Evolutionary conservation across 371 early-diverging fungal genomes (phyloP).

Genomic region (Scutellospora calospora): DNA sequence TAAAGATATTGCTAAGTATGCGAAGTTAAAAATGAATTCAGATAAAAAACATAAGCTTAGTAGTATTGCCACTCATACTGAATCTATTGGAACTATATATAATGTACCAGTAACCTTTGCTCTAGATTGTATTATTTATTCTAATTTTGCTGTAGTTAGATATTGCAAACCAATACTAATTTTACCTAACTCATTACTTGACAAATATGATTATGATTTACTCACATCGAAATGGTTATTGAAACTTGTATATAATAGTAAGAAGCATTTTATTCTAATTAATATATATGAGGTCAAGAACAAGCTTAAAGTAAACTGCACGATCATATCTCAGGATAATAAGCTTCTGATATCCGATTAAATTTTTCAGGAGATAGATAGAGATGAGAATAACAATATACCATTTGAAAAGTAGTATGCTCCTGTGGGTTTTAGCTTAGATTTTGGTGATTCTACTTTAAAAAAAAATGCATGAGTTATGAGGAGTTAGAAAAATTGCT

Average conservation of each 20-base stretch:
- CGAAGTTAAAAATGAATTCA: conserved; percentile 5
- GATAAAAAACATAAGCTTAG: conserved; percentile 8
- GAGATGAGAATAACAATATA: background rate
- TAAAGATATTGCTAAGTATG: background rate
- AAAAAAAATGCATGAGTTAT: no score
- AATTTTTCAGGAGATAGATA: background rate
- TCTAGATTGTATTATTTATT: background rate
- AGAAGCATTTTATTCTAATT: conserved; percentile 1
- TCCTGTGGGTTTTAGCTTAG: no score
- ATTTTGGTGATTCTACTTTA: no score
- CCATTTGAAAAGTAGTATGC: no score
- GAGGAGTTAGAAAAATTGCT: no score
- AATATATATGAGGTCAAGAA: conserved; percentile 22
- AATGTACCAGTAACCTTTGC: background rate
- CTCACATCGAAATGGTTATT: background rate
- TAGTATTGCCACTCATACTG: conserved; percentile 14
- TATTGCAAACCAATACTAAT: background rate
- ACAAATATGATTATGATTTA: conserved; percentile 18
- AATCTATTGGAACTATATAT: background rate
- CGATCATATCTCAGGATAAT: background rate
- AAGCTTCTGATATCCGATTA: background rate
- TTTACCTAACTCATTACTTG: background rate
- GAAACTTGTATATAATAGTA: conserved; percentile 2
- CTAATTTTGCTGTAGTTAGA: background rate
- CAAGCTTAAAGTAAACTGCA: background rate